A percentile compares a stretch with the other conserved stretches of the same genome.
Evolutionary conservation across 352 stramenopile genomes (phyloP).

Genomic region (Phytophthora megakarya): DNA sequence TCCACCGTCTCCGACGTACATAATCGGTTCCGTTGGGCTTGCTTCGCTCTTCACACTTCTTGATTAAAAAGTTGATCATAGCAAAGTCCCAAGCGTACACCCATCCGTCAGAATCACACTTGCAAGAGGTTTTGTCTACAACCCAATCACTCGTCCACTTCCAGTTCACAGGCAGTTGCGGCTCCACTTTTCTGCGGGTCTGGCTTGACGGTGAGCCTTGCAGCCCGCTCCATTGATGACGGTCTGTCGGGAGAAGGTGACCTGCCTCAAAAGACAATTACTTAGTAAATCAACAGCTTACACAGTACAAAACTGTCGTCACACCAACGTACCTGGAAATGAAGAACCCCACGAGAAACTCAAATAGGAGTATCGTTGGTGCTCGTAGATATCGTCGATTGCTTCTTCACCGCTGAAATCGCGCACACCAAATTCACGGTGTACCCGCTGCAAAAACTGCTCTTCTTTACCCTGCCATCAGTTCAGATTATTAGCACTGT

Average conservation of each 20-base stretch:
- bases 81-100: slow-evolving; percentile 83
- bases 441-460: slow-evolving; percentile 59
- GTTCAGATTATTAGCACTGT: background rate
- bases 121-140: slow-evolving; percentile 52
- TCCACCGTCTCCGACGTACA: slow-evolving; percentile 68
- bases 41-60: slow-evolving; percentile 57
- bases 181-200: slow-evolving; percentile 59
- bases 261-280: slow-evolving; percentile 23
- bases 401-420: slow-evolving; percentile 72
- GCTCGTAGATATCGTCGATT: slow-evolving; percentile 80
- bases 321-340: slow-evolving; percentile 45
- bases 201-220: slow-evolving; percentile 68
- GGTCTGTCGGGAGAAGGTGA: slow-evolving; percentile 71
- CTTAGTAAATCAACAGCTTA: background rate
- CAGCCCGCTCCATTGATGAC: slow-evolving; percentile 60
- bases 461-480: slow-evolving; percentile 54
- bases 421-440: slow-evolving; percentile 67
- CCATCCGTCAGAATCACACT: slow-evolving; percentile 73
- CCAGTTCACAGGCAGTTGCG: slow-evolving; percentile 69
- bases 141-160: slow-evolving; percentile 67
- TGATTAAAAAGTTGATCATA: slow-evolving; percentile 74
- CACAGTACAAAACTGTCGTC: background rate
- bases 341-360: slow-evolving; percentile 76
- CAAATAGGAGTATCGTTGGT: slow-evolving; percentile 82
- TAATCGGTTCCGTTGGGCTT: slow-evolving; percentile 68